A percentile compares a stretch with the other conserved stretches of the same genome.
Conservation (phyloP, 305 asterid species). For the Fraxinus albicans region DNA sequence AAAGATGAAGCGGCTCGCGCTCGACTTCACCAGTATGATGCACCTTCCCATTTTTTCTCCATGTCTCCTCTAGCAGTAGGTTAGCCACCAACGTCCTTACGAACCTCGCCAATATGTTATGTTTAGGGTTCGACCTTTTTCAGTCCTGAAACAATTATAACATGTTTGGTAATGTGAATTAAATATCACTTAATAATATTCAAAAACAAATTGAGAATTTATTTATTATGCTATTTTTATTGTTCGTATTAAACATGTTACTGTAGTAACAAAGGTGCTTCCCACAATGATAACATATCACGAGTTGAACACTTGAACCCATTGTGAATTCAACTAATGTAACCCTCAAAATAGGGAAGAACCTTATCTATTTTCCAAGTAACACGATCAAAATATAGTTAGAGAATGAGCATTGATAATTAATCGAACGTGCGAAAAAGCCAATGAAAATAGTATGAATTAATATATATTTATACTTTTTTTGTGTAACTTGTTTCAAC, state of each 20-base stretch:
- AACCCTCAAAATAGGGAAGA: background rate
- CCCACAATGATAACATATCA: background rate
- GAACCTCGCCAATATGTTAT: background rate
- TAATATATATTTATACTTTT: background rate
- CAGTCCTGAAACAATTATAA: no score
- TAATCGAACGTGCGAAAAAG: background rate
- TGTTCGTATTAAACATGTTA: background rate
- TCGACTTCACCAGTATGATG: background rate
- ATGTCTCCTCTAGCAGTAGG: background rate
- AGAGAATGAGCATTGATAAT: background rate
- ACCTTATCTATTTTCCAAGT: background rate
- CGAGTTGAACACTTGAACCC: no score
- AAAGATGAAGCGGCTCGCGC: background rate
- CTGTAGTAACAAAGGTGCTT: background rate
- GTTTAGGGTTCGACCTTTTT: background rate
- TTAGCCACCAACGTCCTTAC: background rate
- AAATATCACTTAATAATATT: no score
- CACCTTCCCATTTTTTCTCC: background rate
- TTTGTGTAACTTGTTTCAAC: background rate
- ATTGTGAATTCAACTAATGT: background rate
- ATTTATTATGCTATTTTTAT: no score
- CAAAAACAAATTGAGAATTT: no score
- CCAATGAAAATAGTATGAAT: background rate
- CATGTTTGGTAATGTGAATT: background rate
- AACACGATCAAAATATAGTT: background rate